Base-by-base conservation (phyloP, 129 eudicot species). In the Erigeron canadensis region DNA sequence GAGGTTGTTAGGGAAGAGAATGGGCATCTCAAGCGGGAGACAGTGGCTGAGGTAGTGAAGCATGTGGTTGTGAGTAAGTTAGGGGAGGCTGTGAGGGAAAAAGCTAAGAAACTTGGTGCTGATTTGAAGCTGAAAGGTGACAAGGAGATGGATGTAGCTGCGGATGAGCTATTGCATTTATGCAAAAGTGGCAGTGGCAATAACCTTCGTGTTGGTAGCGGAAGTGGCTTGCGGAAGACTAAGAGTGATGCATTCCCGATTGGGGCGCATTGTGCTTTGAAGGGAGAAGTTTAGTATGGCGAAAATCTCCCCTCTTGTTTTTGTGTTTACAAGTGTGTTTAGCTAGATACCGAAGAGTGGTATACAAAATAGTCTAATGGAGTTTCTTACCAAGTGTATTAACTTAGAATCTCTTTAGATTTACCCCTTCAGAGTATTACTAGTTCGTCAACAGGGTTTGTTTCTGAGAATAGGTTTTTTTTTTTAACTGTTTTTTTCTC, bases 1-100 rank as follows among this genome's bases (percentile, higher is more conserved):
- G 79, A 74, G 46, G 48, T 62, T 16, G 67, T 64, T 43, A 65
- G 72, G 48, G 72, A 65, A 17, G 72, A 12, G n/a, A 40, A 37
- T 22, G 72, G 72, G 53, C 42, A 5, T 56, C n/a, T 74, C n/a
- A 50, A 6, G 23, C 40, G 72, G 19, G 79, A 40, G 40, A 58
- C 15, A 28, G 43, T 74, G 38, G 55, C 65, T 16, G 23, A 13
- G 18, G 71, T 40, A 11, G 53, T 74, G 42, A 44, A 44, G 6
- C 53, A 15, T 0, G 78, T 74, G 71, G 71, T 64, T 43, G 44
- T 53, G 17, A 12, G 40, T 10, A 39, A 51, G 42, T 37, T 18
- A 63, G 79, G 65, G 63, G 54, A 16, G 13, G 13, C 6, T 16
- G 40, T 74, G 53, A 74, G 72, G 44, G 58, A 18, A 45, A 74